Percentiles rank a stretch among this genome's conserved stretches.
phyloP scores from a whole-genome alignment of 768 basidiomycete genomes.

The Pholiota microspora region DNA sequence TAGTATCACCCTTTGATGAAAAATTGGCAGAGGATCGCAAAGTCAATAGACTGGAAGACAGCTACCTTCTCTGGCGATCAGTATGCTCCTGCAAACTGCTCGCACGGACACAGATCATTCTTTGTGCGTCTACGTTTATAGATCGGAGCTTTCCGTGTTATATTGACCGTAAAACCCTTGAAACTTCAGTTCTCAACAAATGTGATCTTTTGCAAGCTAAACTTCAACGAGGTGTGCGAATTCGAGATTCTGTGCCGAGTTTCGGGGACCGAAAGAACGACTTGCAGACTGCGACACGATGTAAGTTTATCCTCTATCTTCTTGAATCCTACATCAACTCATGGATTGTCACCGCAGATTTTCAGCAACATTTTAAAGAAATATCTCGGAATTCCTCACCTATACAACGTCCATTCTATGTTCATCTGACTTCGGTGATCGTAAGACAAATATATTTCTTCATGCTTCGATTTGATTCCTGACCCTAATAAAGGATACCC shows the following conservation, averaged over 20 bases:
- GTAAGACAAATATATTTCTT: slow-evolving; percentile 41
- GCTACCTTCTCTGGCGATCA: slow-evolving; percentile 73
- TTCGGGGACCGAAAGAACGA: slow-evolving; percentile 77
- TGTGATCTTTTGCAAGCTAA: slow-evolving; percentile 75
- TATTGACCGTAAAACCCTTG: slow-evolving; percentile 5
- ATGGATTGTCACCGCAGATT: slow-evolving; percentile 44
- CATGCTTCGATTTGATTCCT: neutral
- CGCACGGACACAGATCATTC: slow-evolving; percentile 51
- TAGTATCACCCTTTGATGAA: slow-evolving; percentile 82
- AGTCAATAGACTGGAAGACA: slow-evolving; percentile 77
- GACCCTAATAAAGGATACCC: slow-evolving; percentile 54
- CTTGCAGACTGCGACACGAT: slow-evolving; percentile 63
- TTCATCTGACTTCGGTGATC: slow-evolving; percentile 76
- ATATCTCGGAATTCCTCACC: slow-evolving; percentile 64
- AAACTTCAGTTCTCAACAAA: slow-evolving; percentile 54
- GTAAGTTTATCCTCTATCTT: slow-evolving; percentile 38
- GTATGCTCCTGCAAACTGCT: slow-evolving; percentile 69
- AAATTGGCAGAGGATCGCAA: slow-evolving; percentile 65
- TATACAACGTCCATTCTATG: slow-evolving; percentile 62
- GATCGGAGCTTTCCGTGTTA: slow-evolving; percentile 1
- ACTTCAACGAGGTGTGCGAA: slow-evolving; percentile 60
- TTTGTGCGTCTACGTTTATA: slow-evolving; percentile 32
- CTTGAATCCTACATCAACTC: neutral
- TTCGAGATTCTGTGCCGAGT: slow-evolving; percentile 69
- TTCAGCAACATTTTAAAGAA: slow-evolving; percentile 79